Evolutionary conservation across 768 basidiomycete genomes (phyloP).

Genomic region (Mycena haematopus): DNA sequence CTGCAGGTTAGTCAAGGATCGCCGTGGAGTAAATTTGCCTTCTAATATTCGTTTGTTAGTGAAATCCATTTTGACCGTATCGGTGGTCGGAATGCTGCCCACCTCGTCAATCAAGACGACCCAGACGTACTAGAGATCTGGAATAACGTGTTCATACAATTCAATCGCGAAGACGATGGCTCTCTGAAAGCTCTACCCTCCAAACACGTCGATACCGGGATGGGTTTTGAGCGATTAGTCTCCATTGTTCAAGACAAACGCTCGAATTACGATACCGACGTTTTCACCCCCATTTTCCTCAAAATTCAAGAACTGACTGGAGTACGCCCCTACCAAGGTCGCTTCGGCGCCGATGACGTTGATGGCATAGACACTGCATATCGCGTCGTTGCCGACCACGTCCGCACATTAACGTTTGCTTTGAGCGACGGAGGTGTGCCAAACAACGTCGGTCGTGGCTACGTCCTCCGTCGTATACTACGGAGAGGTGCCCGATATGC

Average conservation of each 20-base stretch:
- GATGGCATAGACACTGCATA: conserved; percentile 99
- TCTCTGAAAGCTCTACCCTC: conserved; percentile 81
- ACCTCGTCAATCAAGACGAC: conserved; percentile 95
- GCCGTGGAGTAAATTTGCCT: neutral
- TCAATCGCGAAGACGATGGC: conserved; percentile 92
- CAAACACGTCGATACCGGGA: conserved; percentile 97
- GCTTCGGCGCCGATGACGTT: conserved; percentile 91
- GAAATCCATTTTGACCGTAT: conserved; percentile 98
- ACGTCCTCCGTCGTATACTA: conserved; percentile 94
- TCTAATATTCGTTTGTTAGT: conserved; percentile 45
- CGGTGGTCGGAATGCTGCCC: conserved; percentile 94
- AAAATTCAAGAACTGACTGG: conserved; percentile 90
- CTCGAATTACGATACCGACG: conserved; percentile 98
- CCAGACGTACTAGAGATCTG: conserved; percentile 98
- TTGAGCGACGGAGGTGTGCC: conserved; percentile 97
- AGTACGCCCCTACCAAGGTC: conserved; percentile 86
- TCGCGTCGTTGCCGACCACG: conserved; percentile 95
- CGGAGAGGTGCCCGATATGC: conserved; percentile 95
- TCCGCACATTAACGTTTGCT: conserved; percentile 93
- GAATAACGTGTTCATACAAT: conserved; percentile 99
- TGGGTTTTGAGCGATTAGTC: conserved; percentile 98
- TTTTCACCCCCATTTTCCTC: conserved; percentile 88
- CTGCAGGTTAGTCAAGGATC: conserved; percentile 65
- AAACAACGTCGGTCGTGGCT: conserved; percentile 95
- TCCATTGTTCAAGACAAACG: conserved; percentile 89